These are phyloP conservation scores for Williopsis jadinii DNA, from an alignment of 1,139 yeast genomes.

Conservation along the genomic window DNA sequence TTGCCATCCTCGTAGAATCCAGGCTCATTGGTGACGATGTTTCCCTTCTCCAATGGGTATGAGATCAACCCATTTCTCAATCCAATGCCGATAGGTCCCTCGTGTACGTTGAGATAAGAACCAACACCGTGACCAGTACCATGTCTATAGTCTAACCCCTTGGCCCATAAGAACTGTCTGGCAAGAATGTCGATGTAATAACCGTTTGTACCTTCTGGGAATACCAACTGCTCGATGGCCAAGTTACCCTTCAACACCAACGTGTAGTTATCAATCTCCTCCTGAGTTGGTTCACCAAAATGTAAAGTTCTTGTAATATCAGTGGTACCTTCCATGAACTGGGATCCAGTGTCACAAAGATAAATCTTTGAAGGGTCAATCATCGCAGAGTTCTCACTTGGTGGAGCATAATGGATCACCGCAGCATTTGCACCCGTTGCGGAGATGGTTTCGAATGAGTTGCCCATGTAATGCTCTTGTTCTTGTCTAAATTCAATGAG, in stretches of 20 bases:
- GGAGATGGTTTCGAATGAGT: conserved; percentile 88
- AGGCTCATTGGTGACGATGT: conserved; percentile 88
- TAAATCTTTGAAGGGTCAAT: conserved; percentile 76
- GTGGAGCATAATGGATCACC: conserved; percentile 86
- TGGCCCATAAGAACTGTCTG: conserved; percentile 80
- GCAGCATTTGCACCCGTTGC: conserved; percentile 94
- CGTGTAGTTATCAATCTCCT: conserved; percentile 73
- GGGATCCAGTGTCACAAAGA: conserved; percentile 90
- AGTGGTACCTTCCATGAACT: conserved; percentile 91
- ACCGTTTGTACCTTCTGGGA: conserved; percentile 89
- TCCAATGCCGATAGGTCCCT: conserved; percentile 93
- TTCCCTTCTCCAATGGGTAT: conserved; percentile 43
- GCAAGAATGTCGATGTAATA: conserved; percentile 79
- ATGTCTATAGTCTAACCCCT: conserved; percentile 88
- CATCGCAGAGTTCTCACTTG: conserved; percentile 47
- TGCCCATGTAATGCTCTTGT: conserved; percentile 63
- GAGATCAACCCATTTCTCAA: conserved; percentile 36
- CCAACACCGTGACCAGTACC: conserved; percentile 99
- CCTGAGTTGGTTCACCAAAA: conserved; percentile 59
- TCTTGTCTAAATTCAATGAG: conserved; percentile 54
- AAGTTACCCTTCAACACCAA: conserved; percentile 89
- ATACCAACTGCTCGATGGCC: conserved; percentile 65
- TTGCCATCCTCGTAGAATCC: conserved; percentile 91
- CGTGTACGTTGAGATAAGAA: conserved; percentile 87
- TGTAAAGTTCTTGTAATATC: conserved; percentile 94